Percentiles rank a stretch among this genome's conserved stretches.
Conservation (phyloP, 805 yeast species). For the Candida loeiensis region DNA sequence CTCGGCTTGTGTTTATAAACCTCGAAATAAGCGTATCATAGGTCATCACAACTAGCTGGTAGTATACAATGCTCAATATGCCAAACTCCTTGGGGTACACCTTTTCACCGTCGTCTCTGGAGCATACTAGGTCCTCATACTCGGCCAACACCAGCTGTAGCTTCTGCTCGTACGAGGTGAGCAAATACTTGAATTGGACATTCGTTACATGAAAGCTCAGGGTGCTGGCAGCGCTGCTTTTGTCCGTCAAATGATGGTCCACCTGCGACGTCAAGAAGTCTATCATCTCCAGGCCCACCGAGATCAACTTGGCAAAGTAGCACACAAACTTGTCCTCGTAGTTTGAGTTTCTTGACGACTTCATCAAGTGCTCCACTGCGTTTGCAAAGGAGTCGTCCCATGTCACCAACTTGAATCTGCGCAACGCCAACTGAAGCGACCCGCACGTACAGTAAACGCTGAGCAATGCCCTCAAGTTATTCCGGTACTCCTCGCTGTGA, state of each 20-base stretch:
- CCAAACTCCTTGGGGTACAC: conserved; percentile 30
- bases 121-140: conserved; percentile 27
- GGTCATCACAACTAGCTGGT: conserved; percentile 48
- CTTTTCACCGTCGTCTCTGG: conserved; percentile 13
- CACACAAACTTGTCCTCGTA: conserved; percentile 42
- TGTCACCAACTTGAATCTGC: conserved; percentile 46
- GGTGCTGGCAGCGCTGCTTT: background rate
- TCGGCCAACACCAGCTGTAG: conserved; percentile 40
- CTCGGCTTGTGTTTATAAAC: conserved; percentile 14
- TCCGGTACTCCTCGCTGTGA: conserved; percentile 22
- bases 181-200: conserved; percentile 3
- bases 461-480: conserved; percentile 39
- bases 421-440: conserved; percentile 47
- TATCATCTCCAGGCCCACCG: conserved; percentile 48
- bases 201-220: conserved; percentile 1
- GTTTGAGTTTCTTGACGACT: conserved; percentile 18
- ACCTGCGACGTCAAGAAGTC: conserved; percentile 30
- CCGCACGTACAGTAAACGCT: conserved; percentile 52
- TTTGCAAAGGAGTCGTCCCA: conserved; percentile 47
- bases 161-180: conserved; percentile 37
- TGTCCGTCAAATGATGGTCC: conserved; percentile 11
- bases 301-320: conserved; percentile 42
- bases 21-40: conserved; percentile 51
- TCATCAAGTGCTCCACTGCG: conserved; percentile 18
- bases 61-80: conserved; percentile 40